phyloP scores from a whole-genome alignment of 148 eudicot species.

The Camellia lanceoleosa region DNA sequence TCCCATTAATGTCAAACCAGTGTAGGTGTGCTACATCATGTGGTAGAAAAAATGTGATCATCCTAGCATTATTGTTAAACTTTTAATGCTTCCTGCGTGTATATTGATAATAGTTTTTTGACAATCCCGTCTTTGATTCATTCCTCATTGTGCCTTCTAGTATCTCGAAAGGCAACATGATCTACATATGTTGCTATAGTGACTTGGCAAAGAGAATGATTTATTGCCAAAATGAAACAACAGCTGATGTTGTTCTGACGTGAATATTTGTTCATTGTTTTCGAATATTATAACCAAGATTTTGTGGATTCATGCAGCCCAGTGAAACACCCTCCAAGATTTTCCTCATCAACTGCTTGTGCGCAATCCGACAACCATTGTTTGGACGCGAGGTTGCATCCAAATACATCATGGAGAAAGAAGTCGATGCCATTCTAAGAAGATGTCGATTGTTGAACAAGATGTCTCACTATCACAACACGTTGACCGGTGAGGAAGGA shows the following conservation, averaged over 20 bases:
- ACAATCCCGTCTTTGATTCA: not conserved
- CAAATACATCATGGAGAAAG: constrained; percentile 75
- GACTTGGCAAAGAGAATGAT: not conserved
- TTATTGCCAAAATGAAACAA: not conserved
- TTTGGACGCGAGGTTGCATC: constrained; percentile 72
- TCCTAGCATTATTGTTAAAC: no score
- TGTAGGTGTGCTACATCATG: no score
- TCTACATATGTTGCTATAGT: not conserved
- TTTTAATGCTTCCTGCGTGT: not conserved
- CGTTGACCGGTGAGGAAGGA: constrained; percentile 22
- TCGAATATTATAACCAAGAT: constrained; percentile 4
- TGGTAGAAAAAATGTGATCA: no score
- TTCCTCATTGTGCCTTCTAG: not conserved
- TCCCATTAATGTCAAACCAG: no score
- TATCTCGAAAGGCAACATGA: not conserved
- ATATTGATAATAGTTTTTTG: not conserved
- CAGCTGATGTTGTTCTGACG: not conserved
- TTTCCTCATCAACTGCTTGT: constrained; percentile 90
- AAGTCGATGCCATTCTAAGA: constrained; percentile 66
- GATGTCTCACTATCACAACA: constrained; percentile 60
- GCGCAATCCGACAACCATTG: constrained; percentile 86
- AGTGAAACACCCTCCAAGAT: constrained; percentile 85
- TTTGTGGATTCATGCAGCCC: constrained; percentile 45
- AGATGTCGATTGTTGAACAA: constrained; percentile 74
- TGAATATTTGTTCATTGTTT: not conserved